phyloP scores from a whole-genome alignment of 1,284 basidiomycete species.

The Ustilago nuda region DNA sequence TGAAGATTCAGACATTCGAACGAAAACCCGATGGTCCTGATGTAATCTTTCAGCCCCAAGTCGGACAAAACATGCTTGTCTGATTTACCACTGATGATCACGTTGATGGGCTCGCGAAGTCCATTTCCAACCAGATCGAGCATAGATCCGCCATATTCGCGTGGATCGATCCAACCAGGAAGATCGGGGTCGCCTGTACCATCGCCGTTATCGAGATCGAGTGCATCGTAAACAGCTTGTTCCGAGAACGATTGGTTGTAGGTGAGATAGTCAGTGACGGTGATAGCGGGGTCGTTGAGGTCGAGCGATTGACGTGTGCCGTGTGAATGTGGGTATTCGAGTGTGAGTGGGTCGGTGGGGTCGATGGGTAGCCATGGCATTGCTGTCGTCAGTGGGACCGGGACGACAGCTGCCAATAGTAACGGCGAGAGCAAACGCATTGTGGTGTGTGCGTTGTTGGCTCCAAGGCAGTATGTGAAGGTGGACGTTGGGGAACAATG shows the following conservation, averaged over 20 bases:
- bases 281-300: conserved; percentile 31
- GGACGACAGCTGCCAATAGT: conserved; percentile 4
- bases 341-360: conserved; percentile 16
- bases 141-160: conserved; percentile 57
- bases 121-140: conserved; percentile 75
- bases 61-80: conserved; percentile 79
- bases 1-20: conserved; percentile 87
- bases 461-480: not conserved
- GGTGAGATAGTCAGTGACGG: conserved; percentile 21
- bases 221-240: conserved; percentile 37
- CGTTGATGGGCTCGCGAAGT: conserved; percentile 88
- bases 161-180: conserved; percentile 58
- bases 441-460: not conserved
- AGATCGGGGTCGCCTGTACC: conserved; percentile 38
- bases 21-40: conserved; percentile 76
- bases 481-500: not conserved
- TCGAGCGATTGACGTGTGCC: conserved; percentile 34
- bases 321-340: conserved; percentile 4
- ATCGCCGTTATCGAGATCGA: conserved; percentile 48
- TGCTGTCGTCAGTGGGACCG: conserved; percentile 3
- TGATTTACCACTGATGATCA: conserved; percentile 84
- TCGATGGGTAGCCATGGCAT: conserved; percentile 37
- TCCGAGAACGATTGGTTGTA: conserved; percentile 47
- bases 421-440: conserved; percentile 30
- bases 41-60: conserved; percentile 82